Base-by-base conservation (phyloP, 768 basidiomycete species). In the Lanmaoa rubissima region DNA sequence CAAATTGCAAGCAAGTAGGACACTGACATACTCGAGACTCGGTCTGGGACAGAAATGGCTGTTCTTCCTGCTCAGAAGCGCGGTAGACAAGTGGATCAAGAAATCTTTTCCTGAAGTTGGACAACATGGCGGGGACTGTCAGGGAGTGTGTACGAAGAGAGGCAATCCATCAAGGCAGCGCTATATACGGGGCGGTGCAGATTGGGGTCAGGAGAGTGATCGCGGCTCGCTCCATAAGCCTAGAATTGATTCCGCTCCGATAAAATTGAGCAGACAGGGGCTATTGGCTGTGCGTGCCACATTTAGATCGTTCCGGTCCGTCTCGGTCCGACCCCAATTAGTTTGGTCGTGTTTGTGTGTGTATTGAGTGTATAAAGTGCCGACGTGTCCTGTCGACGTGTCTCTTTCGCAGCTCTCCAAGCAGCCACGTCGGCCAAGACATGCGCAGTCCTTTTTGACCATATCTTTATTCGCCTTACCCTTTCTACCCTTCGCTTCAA, bases 351-450 rank as follows among this genome's bases (percentile, higher is more conserved):
- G 8, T 70, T 72, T 72, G 57, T 46, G 5, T 8, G 0, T 68
- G 58, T 71, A n/a, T 67, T 47, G 34, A 1, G 11, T 45, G 60
- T 72, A 68, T 70, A 72, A 64, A 69, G 65, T 65, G 57, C 58
- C 28, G 6, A 70, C 69, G 69, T 69, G 69, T 72, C 61, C 57
- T 21, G 47, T 48, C 16, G 47, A 70, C 69, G 70, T 72, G 69
- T 64, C 51, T 11, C 26, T 36, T 38, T 36, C 12, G 65, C 59
- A 35, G 59, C 57, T 59, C 48, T 39, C 32, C 46, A 40, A 53
- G 59, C 61, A 39, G 61, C 69, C 69, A 69, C 67, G 65, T 60
- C 63, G 32, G 6, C 53, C 39, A 28, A 49, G 48, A 50, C 36
- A 63, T 58, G 60, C 58, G 38, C 61, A 51, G 55, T 55, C 14